A percentile compares a stretch with the other conserved stretches of the same genome.
These are phyloP conservation scores for Fusarium algeriense DNA, from an alignment of 2,329 filamentous ascomycete species.

Conservation along the genomic window DNA sequence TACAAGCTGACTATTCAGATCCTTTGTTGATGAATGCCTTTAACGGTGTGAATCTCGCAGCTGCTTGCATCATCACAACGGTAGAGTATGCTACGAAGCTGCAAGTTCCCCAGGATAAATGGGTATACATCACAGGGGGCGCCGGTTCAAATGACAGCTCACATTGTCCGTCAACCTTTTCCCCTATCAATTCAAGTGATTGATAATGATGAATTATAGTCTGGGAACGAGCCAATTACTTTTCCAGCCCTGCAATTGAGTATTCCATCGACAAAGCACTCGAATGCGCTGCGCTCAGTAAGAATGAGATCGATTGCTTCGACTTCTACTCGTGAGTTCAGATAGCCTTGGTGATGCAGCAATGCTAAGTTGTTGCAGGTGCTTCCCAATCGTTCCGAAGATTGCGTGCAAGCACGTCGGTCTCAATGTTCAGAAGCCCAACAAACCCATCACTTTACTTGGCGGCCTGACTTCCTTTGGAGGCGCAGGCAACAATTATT, in stretches of 20 bases:
- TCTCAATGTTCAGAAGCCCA: slow-evolving; percentile 58
- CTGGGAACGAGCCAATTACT: slow-evolving; percentile 71
- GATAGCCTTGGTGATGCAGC: fast-evolving
- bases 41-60: slow-evolving; percentile 75
- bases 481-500: slow-evolving; percentile 78
- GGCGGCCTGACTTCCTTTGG: slow-evolving; percentile 77
- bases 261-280: slow-evolving; percentile 68
- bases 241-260: slow-evolving; percentile 69
- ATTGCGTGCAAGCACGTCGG: slow-evolving; percentile 71
- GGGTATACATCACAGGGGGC: slow-evolving; percentile 74
- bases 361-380: slow-evolving; percentile 54
- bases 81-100: slow-evolving; percentile 65
- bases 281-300: slow-evolving; percentile 58
- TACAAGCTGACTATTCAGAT: slow-evolving; percentile 56
- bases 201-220: slow-evolving; percentile 53
- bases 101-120: slow-evolving; percentile 65
- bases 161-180: slow-evolving; percentile 58
- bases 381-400: slow-evolving; percentile 78
- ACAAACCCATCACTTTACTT: slow-evolving; percentile 70
- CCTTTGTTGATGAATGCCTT: slow-evolving; percentile 79
- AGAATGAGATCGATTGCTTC: slow-evolving; percentile 68
- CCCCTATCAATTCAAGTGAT: fast-evolving
- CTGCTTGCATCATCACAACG: slow-evolving; percentile 71
- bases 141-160: slow-evolving; percentile 69
- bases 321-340: slow-evolving; percentile 71